Evolutionary conservation across 2,329 filamentous ascomycete species (phyloP).

Genomic region (Aspergillus sp.): DNA sequence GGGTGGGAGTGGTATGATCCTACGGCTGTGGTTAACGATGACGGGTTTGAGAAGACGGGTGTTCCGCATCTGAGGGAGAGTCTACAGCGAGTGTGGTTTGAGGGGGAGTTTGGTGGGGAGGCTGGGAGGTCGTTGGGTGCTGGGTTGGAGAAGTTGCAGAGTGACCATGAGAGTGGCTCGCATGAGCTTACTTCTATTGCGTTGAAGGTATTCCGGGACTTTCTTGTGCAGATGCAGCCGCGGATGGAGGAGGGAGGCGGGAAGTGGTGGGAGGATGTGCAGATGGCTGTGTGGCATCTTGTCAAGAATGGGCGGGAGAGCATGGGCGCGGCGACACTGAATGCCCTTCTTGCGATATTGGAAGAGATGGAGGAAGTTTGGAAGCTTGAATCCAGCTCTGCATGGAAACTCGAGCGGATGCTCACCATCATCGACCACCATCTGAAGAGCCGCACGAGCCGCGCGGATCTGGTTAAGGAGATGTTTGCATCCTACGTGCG

Average conservation of each 20-base stretch:
- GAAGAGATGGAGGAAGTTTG: constrained; percentile 21
- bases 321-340: constrained; percentile 62
- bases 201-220: constrained; percentile 50
- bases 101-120: constrained; percentile 49
- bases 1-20: constrained; percentile 60
- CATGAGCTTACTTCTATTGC: constrained; percentile 58
- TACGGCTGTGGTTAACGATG: constrained; percentile 47
- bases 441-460: constrained; percentile 22
- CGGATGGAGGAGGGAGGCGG: constrained; percentile 13
- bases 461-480: constrained; percentile 23
- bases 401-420: constrained; percentile 21
- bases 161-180: constrained; percentile 61
- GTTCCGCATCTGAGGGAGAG: constrained; percentile 61
- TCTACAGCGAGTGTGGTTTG: constrained; percentile 60
- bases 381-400: constrained; percentile 18
- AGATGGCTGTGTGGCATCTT: constrained; percentile 62
- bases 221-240: constrained; percentile 33
- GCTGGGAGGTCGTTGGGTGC: constrained; percentile 49
- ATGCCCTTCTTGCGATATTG: constrained; percentile 27
- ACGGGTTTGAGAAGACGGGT: constrained; percentile 43
- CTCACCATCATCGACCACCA: constrained; percentile 27
- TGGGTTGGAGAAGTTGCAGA: constrained; percentile 52
- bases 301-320: constrained; percentile 66
- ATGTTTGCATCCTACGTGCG: constrained; percentile 28
- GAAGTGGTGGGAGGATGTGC: constrained; percentile 57